Percentiles rank a stretch among this genome's conserved stretches.
Conservation (phyloP, 805 yeast genomes). For the Suhomyces sp. region DNA sequence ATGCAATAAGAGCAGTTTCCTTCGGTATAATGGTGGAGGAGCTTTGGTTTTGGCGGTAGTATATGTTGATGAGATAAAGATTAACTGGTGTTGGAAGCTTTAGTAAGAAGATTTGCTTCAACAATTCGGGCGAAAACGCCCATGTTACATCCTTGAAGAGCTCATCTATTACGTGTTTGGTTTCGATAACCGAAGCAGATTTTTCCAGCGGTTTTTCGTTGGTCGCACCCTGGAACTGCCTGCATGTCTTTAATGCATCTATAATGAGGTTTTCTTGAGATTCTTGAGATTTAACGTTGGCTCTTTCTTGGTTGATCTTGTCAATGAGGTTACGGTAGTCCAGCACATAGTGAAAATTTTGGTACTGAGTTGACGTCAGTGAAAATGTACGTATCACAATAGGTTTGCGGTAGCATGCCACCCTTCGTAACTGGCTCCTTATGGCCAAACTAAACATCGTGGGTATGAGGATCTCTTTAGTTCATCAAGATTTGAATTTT, state of each 20-base stretch:
- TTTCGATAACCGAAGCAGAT: slow-evolving; percentile 4
- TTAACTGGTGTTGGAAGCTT: slow-evolving; percentile 31
- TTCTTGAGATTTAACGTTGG: background rate
- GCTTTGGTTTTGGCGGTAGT: slow-evolving; percentile 16
- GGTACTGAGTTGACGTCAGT: background rate
- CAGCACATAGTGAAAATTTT: slow-evolving; percentile 1
- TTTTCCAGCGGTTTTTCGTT: slow-evolving; percentile 17
- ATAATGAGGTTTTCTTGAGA: background rate
- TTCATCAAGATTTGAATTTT: background rate
- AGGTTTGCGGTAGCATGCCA: slow-evolving; percentile 5
- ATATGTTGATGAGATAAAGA: slow-evolving; percentile 18
- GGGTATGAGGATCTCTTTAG: background rate
- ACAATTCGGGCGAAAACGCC: slow-evolving; percentile 20
- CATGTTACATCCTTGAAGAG: slow-evolving; percentile 20
- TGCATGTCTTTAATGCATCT: slow-evolving; percentile 3
- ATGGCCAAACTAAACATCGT: background rate
- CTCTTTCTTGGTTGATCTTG: slow-evolving; percentile 1
- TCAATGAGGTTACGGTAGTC: slow-evolving; percentile 3
- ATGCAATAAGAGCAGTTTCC: slow-evolving; percentile 55
- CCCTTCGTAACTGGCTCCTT: background rate
- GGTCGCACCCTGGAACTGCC: slow-evolving; percentile 11
- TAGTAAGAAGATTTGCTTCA: slow-evolving; percentile 28
- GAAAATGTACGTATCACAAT: background rate
- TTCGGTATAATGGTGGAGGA: slow-evolving; percentile 24
- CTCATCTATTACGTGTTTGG: slow-evolving; percentile 13